phyloP scores from a whole-genome alignment of 306 rosid genomes.

The Ammopiptanthus mongolicus region DNA sequence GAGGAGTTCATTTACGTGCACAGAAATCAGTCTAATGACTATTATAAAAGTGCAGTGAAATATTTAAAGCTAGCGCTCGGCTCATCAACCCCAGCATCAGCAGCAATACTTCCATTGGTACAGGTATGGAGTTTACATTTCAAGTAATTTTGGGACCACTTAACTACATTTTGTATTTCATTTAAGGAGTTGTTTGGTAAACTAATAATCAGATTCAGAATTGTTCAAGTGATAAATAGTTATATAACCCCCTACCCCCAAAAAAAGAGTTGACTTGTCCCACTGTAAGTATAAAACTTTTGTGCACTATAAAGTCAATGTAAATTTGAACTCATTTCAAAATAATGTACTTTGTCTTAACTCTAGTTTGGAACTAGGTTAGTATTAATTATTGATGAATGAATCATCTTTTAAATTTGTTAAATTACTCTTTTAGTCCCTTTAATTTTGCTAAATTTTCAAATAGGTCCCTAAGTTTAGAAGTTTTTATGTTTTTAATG shows the following conservation, averaged over 20 bases:
- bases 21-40: constrained; percentile 35
- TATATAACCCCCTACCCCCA: background rate
- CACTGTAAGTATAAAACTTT: background rate
- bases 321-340: background rate
- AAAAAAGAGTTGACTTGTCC: background rate
- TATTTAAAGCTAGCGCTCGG: constrained; percentile 50
- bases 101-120: constrained; percentile 64
- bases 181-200: background rate
- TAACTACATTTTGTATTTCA: background rate
- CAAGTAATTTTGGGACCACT: background rate
- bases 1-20: constrained; percentile 39
- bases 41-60: constrained; percentile 53
- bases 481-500: too few relatives aligned
- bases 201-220: background rate
- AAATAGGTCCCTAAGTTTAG: too few relatives aligned
- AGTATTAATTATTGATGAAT: background rate
- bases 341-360: background rate
- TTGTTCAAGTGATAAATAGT: background rate
- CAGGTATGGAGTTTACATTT: constrained; percentile 51
- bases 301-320: background rate
- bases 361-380: background rate
- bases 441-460: too few relatives aligned
- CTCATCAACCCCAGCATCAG: constrained; percentile 42
- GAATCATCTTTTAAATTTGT: background rate
- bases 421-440: too few relatives aligned